Percentiles rank a stretch among this genome's conserved stretches.
These are phyloP conservation scores for Camillea tinctor DNA, from an alignment of 2,329 filamentous ascomycete species.

Conservation along the genomic window DNA sequence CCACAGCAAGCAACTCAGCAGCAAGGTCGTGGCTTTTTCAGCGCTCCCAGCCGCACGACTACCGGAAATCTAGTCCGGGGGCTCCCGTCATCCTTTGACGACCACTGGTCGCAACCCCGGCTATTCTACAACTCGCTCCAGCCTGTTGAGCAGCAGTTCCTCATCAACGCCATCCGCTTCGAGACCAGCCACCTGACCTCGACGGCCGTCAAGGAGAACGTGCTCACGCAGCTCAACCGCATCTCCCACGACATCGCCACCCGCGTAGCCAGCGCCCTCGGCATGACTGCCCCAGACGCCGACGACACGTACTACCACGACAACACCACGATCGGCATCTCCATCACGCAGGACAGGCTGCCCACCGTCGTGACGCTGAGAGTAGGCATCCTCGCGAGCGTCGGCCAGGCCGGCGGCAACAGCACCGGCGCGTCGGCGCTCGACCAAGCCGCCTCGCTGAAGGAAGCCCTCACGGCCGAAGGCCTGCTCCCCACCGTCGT, in stretches of 20 bases:
- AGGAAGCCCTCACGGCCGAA: constrained; percentile 43
- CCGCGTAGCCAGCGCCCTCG: constrained; percentile 63
- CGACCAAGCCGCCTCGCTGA: constrained; percentile 49
- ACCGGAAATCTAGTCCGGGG: constrained; percentile 55
- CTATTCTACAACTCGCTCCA: constrained; percentile 73
- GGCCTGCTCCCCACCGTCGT: constrained; percentile 61
- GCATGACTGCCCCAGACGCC: constrained; percentile 54
- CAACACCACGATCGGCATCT: constrained; percentile 62
- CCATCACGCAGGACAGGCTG: constrained; percentile 57
- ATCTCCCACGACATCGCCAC: constrained; percentile 65
- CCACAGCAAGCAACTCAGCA: constrained; percentile 67
- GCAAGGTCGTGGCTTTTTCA: constrained; percentile 68
- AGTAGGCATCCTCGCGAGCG: constrained; percentile 59
- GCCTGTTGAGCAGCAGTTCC: constrained; percentile 65
- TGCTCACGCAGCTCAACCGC: constrained; percentile 66
- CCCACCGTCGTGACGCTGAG: constrained; percentile 61
- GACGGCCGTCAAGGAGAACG: constrained; percentile 59
- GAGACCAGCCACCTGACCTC: constrained; percentile 63
- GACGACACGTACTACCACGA: constrained; percentile 67
- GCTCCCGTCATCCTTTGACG: constrained; percentile 63
- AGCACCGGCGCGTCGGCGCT: constrained; percentile 34
- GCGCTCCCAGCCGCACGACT: constrained; percentile 54
- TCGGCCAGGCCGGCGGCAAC: constrained; percentile 33
- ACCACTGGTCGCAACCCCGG: constrained; percentile 70
- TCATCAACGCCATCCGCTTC: constrained; percentile 72